phyloP scores from a whole-genome alignment of 345 rosid species.

The Linum lewisii region DNA sequence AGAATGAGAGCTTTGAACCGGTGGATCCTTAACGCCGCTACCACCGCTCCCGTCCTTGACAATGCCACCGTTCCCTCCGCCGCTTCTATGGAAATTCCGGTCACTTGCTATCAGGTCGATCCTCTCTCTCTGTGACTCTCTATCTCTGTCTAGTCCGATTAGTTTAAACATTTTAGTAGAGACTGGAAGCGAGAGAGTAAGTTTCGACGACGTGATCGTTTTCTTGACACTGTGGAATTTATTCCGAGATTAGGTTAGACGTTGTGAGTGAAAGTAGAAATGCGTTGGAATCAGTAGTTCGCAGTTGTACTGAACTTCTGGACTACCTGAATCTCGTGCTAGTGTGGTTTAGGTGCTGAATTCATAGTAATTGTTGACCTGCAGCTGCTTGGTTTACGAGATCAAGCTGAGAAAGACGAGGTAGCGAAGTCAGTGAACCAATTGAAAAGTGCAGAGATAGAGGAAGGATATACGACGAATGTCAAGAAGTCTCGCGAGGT shows the following conservation, averaged over 20 bases:
- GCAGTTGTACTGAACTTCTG: background rate
- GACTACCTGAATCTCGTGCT: background rate
- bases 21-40: constrained; percentile 31
- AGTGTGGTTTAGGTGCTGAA: constrained; percentile 1
- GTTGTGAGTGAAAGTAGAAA: background rate
- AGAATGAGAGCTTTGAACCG: constrained; percentile 6
- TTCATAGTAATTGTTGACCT: constrained; percentile 10
- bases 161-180: background rate
- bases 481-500: constrained; percentile 74
- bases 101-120: constrained; percentile 70
- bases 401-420: constrained; percentile 85
- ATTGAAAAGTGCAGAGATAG: constrained; percentile 63
- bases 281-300: background rate
- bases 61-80: constrained; percentile 21
- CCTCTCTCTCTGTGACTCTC: constrained; percentile 1
- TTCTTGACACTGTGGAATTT: too few relatives aligned
- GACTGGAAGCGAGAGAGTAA: background rate
- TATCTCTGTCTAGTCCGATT: constrained; percentile 1
- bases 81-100: constrained; percentile 46
- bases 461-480: constrained; percentile 85
- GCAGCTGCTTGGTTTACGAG: constrained; percentile 73
- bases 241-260: background rate
- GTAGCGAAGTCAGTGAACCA: constrained; percentile 72
- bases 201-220: too few relatives aligned
- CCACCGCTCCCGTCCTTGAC: constrained; percentile 40